Evolutionary conservation across 2,329 filamentous ascomycete genomes (phyloP).

Genomic region (Fusarium dlaminii): DNA sequence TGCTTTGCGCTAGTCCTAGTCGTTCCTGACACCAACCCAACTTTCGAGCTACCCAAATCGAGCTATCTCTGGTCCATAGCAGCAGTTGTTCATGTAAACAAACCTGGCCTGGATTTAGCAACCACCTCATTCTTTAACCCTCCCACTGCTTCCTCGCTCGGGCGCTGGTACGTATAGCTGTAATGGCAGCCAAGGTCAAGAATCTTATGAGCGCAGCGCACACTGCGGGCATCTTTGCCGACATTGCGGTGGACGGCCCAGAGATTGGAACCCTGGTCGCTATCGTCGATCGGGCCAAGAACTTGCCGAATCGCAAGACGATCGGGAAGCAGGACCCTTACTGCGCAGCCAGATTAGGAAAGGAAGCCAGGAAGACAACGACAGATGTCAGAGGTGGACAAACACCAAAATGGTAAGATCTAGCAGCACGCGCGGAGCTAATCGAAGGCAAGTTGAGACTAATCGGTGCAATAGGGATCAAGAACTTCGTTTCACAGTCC

Average conservation of each 20-base stretch:
- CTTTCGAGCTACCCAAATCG: constrained; percentile 25
- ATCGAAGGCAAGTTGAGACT: constrained; percentile 6
- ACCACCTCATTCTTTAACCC: background rate
- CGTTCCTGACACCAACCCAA: constrained; percentile 23
- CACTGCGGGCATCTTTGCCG: constrained; percentile 91
- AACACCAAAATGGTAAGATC: constrained; percentile 86
- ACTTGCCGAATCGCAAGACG: constrained; percentile 93
- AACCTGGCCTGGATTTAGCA: constrained; percentile 12
- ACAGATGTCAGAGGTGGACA: constrained; percentile 95
- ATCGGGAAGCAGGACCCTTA: constrained; percentile 99
- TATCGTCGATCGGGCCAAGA: constrained; percentile 94
- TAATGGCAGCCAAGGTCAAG: constrained; percentile 65
- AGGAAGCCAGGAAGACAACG: constrained; percentile 96
- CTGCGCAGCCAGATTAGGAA: constrained; percentile 90
- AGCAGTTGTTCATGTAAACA: constrained; percentile 42
- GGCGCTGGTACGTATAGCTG: constrained; percentile 28
- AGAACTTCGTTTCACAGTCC: constrained; percentile 93
- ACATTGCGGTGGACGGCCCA: constrained; percentile 92
- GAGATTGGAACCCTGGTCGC: constrained; percentile 92
- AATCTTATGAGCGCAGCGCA: constrained; percentile 73
- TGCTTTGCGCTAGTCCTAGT: constrained; percentile 20
- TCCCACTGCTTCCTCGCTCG: background rate
- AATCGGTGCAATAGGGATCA: constrained; percentile 78
- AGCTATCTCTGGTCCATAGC: constrained; percentile 28
- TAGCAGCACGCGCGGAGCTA: background rate